Conservation (phyloP, 2,329 filamentous ascomycete genomes). For the Claviceps spartinae region DNA sequence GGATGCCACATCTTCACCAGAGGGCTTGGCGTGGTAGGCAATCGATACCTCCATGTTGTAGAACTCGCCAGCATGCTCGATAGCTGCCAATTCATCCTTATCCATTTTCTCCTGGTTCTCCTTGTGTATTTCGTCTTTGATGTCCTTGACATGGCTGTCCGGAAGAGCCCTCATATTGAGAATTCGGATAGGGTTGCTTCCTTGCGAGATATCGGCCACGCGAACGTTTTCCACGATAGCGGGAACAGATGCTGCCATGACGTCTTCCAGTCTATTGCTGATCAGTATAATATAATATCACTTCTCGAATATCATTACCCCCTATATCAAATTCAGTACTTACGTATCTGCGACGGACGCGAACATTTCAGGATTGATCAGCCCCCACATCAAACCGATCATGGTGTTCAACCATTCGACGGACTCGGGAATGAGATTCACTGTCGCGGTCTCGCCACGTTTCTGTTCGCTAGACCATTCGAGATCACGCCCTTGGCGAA, state of each 20-base stretch:
- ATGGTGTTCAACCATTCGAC: constrained; percentile 95
- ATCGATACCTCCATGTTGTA: constrained; percentile 88
- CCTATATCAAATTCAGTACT: constrained; percentile 9
- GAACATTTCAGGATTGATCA: constrained; percentile 95
- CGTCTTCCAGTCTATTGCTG: constrained; percentile 42
- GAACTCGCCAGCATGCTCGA: constrained; percentile 81
- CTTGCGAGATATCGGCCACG: constrained; percentile 89
- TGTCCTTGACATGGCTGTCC: constrained; percentile 64
- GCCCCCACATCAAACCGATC: constrained; percentile 70
- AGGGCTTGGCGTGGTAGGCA: constrained; percentile 79
- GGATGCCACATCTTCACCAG: constrained; percentile 53
- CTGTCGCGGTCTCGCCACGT: constrained; percentile 71
- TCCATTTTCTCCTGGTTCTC: constrained; percentile 73
- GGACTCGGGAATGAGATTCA: constrained; percentile 82
- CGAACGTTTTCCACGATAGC: constrained; percentile 87
- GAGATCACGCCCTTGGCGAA: constrained; percentile 65
- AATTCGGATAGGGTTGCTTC: constrained; percentile 78
- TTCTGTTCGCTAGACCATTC: constrained; percentile 85
- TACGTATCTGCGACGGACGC: constrained; percentile 73
- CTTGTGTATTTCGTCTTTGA: constrained; percentile 69
- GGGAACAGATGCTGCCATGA: constrained; percentile 93
- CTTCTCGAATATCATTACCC: neutral
- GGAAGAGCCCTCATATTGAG: constrained; percentile 72
- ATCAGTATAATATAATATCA: neutral
- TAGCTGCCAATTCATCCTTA: constrained; percentile 71